Conservation (phyloP, 202 grass and related monocot genomes). For the Schoenoplectus tabernaemontani region DNA sequence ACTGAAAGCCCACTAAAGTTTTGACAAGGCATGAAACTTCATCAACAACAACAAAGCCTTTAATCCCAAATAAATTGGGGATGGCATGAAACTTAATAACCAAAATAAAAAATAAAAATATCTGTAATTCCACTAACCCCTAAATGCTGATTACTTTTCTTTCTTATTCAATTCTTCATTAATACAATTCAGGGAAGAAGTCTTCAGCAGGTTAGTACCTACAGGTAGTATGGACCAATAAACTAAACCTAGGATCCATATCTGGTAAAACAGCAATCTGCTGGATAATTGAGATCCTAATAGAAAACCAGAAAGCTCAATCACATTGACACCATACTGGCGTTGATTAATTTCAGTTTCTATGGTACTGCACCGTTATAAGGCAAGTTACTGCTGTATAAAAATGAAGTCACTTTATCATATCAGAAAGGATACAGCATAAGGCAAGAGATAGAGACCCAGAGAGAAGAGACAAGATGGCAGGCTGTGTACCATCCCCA, state of each 20-base stretch:
- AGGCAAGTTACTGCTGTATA: background rate
- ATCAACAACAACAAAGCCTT: too few species aligned
- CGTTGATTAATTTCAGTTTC: background rate
- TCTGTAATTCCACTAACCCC: background rate
- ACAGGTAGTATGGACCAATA: background rate
- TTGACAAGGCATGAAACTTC: too few species aligned
- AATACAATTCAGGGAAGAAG: background rate
- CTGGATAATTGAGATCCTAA: background rate
- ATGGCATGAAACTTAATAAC: background rate
- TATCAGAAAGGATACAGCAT: conserved; percentile 73
- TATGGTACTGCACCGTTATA: background rate
- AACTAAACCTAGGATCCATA: background rate
- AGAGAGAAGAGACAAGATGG: conserved; percentile 50
- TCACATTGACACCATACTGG: background rate
- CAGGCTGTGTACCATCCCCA: conserved; percentile 11
- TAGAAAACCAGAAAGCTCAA: background rate
- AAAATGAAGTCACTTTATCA: background rate
- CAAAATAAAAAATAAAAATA: background rate
- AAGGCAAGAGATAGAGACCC: conserved; percentile 75
- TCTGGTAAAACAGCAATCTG: background rate
- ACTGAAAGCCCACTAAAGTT: background rate
- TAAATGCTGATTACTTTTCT: background rate
- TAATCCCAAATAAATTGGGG: too few species aligned
- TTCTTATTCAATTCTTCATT: background rate
- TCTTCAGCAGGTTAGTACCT: background rate